Evolutionary conservation across 78 protist species (phyloP).

Genomic region (Planoprotostelium fungivorum): DNA sequence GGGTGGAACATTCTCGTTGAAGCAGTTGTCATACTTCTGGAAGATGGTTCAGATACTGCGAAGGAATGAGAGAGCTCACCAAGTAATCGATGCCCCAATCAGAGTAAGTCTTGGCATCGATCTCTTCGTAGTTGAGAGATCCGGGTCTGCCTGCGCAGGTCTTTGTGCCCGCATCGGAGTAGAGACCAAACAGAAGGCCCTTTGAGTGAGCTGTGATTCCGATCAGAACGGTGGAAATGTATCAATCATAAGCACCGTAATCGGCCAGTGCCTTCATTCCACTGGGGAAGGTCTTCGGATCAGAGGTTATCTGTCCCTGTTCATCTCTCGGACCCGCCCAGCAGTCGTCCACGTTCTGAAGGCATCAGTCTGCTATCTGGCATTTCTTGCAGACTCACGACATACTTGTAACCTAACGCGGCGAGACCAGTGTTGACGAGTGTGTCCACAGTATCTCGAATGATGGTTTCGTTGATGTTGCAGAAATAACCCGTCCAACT

Average conservation of each 20-base stretch:
- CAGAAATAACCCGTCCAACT: slow-evolving; percentile 66
- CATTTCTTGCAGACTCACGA: slow-evolving; percentile 30
- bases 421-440: slow-evolving; percentile 69
- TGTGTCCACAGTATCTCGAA: slow-evolving; percentile 44
- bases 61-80: background rate
- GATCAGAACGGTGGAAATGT: too few species aligned
- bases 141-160: slow-evolving; percentile 77
- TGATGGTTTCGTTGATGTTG: slow-evolving; percentile 65
- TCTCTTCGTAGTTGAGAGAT: slow-evolving; percentile 19
- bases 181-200: too few species aligned
- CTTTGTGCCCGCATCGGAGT: slow-evolving; percentile 61
- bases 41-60: background rate
- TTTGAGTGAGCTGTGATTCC: slow-evolving; percentile 1
- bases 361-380: background rate
- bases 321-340: slow-evolving; percentile 3
- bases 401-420: slow-evolving; percentile 72
- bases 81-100: slow-evolving; percentile 67
- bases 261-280: slow-evolving; percentile 78
- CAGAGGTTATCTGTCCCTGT: slow-evolving; percentile 20
- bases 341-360: slow-evolving; percentile 32
- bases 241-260: slow-evolving; percentile 36
- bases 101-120: slow-evolving; percentile 45
- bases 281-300: slow-evolving; percentile 74
- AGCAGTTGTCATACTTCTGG: slow-evolving; percentile 37
- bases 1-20: background rate